Conservation (phyloP, 495 filamentous ascomycete genomes). For the Hypoxylon fragiforme region DNA sequence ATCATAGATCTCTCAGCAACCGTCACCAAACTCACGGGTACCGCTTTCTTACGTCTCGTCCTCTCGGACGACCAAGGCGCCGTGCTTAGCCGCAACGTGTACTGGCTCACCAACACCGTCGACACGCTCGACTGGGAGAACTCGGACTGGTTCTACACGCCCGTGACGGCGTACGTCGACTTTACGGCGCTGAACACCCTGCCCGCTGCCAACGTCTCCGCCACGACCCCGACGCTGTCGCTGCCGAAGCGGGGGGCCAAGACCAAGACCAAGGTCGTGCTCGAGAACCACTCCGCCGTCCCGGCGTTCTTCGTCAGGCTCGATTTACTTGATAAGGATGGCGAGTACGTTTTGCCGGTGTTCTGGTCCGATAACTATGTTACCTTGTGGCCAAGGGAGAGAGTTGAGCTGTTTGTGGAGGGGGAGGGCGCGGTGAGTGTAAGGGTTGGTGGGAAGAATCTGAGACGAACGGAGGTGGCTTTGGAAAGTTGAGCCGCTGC, state of each 20-base stretch:
- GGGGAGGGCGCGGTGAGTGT: slow-evolving; percentile 28
- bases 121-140: slow-evolving; percentile 60
- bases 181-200: slow-evolving; percentile 54
- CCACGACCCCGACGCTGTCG: slow-evolving; percentile 17
- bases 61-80: slow-evolving; percentile 42
- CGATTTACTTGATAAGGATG: slow-evolving; percentile 46
- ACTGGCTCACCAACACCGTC: slow-evolving; percentile 57
- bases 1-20: slow-evolving; percentile 38
- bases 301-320: slow-evolving; percentile 63
- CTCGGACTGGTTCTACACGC: slow-evolving; percentile 63
- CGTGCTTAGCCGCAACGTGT: slow-evolving; percentile 61
- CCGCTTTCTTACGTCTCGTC: slow-evolving; percentile 56
- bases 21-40: slow-evolving; percentile 43
- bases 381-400: slow-evolving; percentile 62
- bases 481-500: too few relatives aligned
- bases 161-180: slow-evolving; percentile 56
- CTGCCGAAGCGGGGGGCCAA: background rate
- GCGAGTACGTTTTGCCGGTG: slow-evolving; percentile 53
- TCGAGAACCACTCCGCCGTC: slow-evolving; percentile 56
- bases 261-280: slow-evolving; percentile 28
- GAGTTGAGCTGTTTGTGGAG: slow-evolving; percentile 38
- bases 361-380: slow-evolving; percentile 67
- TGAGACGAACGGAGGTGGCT: too few relatives aligned
- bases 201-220: slow-evolving; percentile 40
- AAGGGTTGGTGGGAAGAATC: slow-evolving; percentile 31